Conservation (phyloP, 352 stramenopile species). For the Pythium aphanidermatum region DNA sequence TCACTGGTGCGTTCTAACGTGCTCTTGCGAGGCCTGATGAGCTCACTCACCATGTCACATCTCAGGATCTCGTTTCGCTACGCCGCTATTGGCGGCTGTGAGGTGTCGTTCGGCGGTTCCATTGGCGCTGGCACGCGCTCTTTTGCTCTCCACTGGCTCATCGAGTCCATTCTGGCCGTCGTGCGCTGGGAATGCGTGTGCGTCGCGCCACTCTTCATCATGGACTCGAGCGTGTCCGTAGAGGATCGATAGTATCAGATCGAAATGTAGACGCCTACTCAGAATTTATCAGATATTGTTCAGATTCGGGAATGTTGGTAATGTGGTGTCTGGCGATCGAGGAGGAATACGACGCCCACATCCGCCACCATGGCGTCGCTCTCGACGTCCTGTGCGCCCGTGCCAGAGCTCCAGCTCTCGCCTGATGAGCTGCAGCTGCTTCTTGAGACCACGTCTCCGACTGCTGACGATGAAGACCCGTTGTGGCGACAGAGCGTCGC, state of each 20-base stretch:
- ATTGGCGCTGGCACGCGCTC: constrained; percentile 2
- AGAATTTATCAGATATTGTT: not conserved
- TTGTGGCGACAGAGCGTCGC: too few species aligned
- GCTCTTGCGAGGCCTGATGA: not conserved
- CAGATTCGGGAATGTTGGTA: too few species aligned
- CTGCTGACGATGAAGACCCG: not conserved
- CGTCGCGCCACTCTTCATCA: constrained; percentile 12
- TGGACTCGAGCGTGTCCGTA: not conserved
- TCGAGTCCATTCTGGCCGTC: constrained; percentile 15
- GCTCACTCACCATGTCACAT: not conserved
- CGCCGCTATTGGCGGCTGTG: constrained; percentile 5
- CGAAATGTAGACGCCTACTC: not conserved
- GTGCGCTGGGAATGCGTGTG: constrained; percentile 17
- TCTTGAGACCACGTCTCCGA: constrained; percentile 20
- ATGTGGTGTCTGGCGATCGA: not conserved
- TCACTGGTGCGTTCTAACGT: constrained; percentile 5
- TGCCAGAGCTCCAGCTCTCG: constrained; percentile 18
- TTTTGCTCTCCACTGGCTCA: constrained; percentile 18
- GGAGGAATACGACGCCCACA: not conserved
- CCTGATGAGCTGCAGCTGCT: constrained; percentile 16
- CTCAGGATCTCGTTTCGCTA: constrained; percentile 9
- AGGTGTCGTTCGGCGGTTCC: constrained; percentile 15
- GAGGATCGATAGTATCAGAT: not conserved
- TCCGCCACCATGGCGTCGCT: too few species aligned
- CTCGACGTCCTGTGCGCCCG: not conserved